phyloP scores from a whole-genome alignment of 2,329 filamentous ascomycete genomes.

The Ceratocystis cacaofunesta region DNA sequence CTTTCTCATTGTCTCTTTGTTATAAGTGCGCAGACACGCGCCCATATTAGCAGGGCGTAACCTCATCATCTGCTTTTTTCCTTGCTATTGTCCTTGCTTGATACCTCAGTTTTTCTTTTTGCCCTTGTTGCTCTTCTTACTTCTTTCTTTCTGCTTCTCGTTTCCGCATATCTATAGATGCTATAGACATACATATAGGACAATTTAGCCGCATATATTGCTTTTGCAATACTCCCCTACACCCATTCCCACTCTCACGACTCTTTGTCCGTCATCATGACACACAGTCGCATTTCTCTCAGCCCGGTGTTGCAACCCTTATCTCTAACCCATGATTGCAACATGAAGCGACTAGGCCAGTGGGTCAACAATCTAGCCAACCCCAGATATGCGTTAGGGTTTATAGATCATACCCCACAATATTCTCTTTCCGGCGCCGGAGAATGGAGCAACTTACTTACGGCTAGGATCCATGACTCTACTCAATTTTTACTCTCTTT shows the following conservation, averaged over 20 bases:
- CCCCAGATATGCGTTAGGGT: background rate
- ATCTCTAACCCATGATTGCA: background rate
- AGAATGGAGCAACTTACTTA: background rate
- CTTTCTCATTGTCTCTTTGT: background rate
- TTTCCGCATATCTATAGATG: background rate
- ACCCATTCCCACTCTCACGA: background rate
- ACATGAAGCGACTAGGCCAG: background rate
- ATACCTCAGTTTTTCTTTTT: background rate
- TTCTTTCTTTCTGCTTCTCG: background rate
- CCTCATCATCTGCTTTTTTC: background rate
- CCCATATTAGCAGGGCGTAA: background rate
- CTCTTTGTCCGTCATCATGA: background rate
- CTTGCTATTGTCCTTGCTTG: background rate
- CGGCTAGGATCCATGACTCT: constrained; percentile 3
- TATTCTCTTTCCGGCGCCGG: constrained; percentile 4
- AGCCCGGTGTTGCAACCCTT: background rate
- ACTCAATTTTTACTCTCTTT: constrained; percentile 8
- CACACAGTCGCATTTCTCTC: background rate
- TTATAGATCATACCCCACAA: background rate
- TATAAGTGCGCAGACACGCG: background rate
- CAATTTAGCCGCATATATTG: background rate
- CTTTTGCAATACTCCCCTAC: background rate
- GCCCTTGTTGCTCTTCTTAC: background rate
- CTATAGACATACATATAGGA: background rate
- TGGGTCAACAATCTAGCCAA: background rate